Evolutionary conservation across 2,329 filamentous ascomycete species (phyloP), one percentile per base, ranked within the genome.

Genomic region (Calonectria hongkongensis): DNA sequence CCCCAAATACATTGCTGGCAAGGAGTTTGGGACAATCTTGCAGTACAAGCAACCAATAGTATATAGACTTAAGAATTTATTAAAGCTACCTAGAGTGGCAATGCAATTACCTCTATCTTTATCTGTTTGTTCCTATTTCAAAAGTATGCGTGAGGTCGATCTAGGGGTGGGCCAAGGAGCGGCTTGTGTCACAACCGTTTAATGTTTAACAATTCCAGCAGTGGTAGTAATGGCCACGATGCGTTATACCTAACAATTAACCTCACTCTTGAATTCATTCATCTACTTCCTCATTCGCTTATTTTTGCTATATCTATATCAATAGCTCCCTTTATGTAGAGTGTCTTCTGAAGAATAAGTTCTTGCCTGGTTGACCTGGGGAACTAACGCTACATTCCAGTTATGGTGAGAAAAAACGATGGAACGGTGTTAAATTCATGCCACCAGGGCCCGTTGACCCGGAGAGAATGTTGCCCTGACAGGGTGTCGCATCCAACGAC

Each of bases 31-130:
- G 50, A 63, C 36, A 50, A 36, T 54, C 33, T 69, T 50, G 51
- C 12, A 41, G 39, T 60, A 16, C 39, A 60, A 41, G 39, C 33
- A 60, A 41, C 15, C 15, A 60, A 60, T 28, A 60, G 7, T 21
- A 41, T 60, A 60, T 4, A n/a, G 50, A 70, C 63, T 73, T 58
- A 28, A 60, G n/a, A 56, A 63, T 50, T 39, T 66, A n/a, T 41
- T 63, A 4, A 39, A 54, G 21, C 21, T 56, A 25, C 33, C 21
- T n/a, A 7, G n/a, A 16, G 33, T 41, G 15, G 54, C 33, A 8
- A 27, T 4, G 10, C 6, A 18, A 27, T 60, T 41, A 41, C 21
- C 5, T 18, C 15, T 8, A 25, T 27, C n/a, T 60, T 10, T 18
- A 12, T 48, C 43, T 9, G n/a, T 18, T 25, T 36, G 10, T 36